Evolutionary conservation across 1,284 basidiomycete species (phyloP).

Genomic region (Melampsora larici-populina): DNA sequence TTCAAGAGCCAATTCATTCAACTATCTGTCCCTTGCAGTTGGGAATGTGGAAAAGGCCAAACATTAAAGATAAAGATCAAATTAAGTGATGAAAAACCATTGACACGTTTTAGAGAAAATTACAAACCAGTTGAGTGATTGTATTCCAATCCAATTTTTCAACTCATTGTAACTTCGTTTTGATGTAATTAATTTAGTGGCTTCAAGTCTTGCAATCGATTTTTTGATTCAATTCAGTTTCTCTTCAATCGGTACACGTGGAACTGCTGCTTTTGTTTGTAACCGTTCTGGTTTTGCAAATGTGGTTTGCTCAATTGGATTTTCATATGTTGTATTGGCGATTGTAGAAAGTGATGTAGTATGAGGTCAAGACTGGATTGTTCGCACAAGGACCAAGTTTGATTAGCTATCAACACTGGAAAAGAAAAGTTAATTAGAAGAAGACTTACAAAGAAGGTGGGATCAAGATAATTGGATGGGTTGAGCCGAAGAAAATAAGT

Average conservation of each 20-base stretch:
- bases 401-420: not conserved
- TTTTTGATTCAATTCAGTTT: constrained; percentile 21
- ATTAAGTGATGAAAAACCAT: not conserved
- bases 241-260: constrained; percentile 15
- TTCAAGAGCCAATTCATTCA: not conserved
- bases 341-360: not conserved
- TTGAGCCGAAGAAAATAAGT: not conserved
- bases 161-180: constrained; percentile 21
- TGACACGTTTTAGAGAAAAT: not conserved
- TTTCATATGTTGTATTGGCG: not conserved
- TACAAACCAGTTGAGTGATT: constrained; percentile 29
- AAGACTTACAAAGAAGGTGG: constrained; percentile 7
- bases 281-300: constrained; percentile 16
- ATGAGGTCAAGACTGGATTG: not conserved
- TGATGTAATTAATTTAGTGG: constrained; percentile 13
- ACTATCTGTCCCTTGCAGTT: not conserved
- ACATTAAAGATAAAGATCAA: not conserved
- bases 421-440: not conserved
- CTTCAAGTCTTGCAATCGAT: constrained; percentile 11
- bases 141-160: constrained; percentile 33
- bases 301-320: not conserved
- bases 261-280: constrained; percentile 28
- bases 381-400: not conserved
- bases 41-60: not conserved
- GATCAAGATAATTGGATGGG: constrained; percentile 20